These are phyloP conservation scores for Fraxinus nigra DNA, from an alignment of 305 asterid genomes.

Conservation along the genomic window DNA sequence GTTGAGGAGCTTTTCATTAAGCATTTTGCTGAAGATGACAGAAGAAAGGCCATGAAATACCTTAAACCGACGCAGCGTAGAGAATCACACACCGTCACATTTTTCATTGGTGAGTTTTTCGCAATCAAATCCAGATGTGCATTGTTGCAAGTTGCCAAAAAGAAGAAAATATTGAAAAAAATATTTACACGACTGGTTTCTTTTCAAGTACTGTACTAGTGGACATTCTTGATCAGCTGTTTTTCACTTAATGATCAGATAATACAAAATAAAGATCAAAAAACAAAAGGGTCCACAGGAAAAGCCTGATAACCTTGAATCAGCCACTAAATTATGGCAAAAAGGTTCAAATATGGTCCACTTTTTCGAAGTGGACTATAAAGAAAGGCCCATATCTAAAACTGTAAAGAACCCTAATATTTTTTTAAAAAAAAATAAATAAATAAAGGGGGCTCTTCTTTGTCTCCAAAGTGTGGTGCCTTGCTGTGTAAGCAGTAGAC, in stretches of 20 bases:
- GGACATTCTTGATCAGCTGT: slow-evolving; percentile 12
- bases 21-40: slow-evolving; percentile 74
- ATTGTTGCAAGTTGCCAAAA: neutral
- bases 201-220: slow-evolving; percentile 13
- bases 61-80: slow-evolving; percentile 68
- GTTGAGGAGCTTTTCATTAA: slow-evolving; percentile 75
- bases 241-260: slow-evolving; percentile 12
- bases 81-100: slow-evolving; percentile 75
- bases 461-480: slow-evolving; percentile 6
- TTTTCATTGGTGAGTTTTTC: slow-evolving; percentile 71
- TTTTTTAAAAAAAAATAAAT: neutral
- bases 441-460: neutral
- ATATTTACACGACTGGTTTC: slow-evolving; percentile 23
- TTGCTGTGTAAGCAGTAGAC: neutral
- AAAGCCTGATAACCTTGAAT: slow-evolving; percentile 37
- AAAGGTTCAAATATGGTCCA: slow-evolving; percentile 26
- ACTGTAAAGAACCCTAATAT: slow-evolving; percentile 21
- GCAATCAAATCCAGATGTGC: neutral
- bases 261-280: slow-evolving; percentile 19
- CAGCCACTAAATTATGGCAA: slow-evolving; percentile 38
- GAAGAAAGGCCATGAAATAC: slow-evolving; percentile 82
- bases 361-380: slow-evolving; percentile 33
- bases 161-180: slow-evolving; percentile 20
- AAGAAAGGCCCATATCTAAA: slow-evolving; percentile 25
- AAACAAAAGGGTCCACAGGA: slow-evolving; percentile 18